Conservation (phyloP, 1,139 yeast genomes). For the Pichia sp. region DNA sequence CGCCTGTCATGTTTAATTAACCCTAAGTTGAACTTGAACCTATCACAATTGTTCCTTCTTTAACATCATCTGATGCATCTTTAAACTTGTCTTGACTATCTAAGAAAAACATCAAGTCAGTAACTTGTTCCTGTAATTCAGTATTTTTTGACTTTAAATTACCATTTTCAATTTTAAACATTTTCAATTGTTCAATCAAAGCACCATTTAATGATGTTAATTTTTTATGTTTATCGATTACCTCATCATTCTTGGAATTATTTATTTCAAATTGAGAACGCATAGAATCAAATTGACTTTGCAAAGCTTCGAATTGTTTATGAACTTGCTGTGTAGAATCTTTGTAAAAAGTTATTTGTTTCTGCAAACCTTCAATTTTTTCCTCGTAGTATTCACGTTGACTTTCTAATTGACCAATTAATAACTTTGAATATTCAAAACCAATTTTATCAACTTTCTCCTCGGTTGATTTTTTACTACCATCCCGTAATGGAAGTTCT, state of each 20-base stretch:
- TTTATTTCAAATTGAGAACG: too few relatives aligned
- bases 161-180: slow-evolving; percentile 35
- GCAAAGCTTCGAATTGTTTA: background rate
- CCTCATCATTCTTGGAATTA: too few relatives aligned
- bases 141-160: slow-evolving; percentile 37
- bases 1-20: background rate
- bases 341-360: slow-evolving; percentile 23
- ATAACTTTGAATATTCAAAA: slow-evolving; percentile 70
- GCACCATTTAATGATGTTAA: slow-evolving; percentile 51
- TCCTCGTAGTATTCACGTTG: slow-evolving; percentile 81
- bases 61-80: slow-evolving; percentile 62
- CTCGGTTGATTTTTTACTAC: slow-evolving; percentile 26
- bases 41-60: slow-evolving; percentile 58
- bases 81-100: slow-evolving; percentile 69
- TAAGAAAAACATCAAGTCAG: slow-evolving; percentile 74
- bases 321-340: background rate
- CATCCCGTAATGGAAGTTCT: slow-evolving; percentile 43
- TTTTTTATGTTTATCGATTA: background rate
- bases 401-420: slow-evolving; percentile 79
- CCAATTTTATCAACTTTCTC: slow-evolving; percentile 42
- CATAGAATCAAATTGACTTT: too few relatives aligned
- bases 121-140: slow-evolving; percentile 62
- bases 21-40: slow-evolving; percentile 13
- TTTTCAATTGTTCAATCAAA: slow-evolving; percentile 52
- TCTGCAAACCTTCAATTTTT: slow-evolving; percentile 22